Percentiles rank a stretch among this genome's conserved stretches.
phyloP scores from a whole-genome alignment of 2,329 filamentous ascomycete species.

The Neurospora sp. region DNA sequence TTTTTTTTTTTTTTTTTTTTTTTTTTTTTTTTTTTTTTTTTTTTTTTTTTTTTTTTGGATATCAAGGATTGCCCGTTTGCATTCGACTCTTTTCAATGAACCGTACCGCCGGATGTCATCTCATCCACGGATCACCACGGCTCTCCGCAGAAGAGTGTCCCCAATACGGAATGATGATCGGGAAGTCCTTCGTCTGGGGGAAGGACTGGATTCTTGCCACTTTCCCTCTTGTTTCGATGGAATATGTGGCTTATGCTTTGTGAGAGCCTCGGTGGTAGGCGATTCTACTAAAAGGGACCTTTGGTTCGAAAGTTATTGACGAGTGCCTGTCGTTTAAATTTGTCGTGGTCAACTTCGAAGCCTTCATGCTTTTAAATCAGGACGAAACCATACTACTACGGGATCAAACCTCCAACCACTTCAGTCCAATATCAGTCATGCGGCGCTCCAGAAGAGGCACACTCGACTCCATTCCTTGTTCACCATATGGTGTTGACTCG shows the following conservation, averaged over 20 bases:
- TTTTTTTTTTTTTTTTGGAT: not conserved
- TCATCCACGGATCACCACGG: not conserved
- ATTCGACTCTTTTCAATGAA: not conserved
- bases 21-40: no score
- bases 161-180: not conserved
- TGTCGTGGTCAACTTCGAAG: not conserved
- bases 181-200: not conserved
- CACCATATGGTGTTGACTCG: not conserved
- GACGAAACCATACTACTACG: not conserved
- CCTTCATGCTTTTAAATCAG: no score
- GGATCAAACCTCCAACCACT: not conserved
- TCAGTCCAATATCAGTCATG: not conserved
- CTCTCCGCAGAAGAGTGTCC: not conserved
- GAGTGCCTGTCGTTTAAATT: not conserved
- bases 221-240: not conserved
- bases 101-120: slow-evolving; percentile 2
- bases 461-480: slow-evolving; percentile 9
- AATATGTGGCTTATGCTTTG: not conserved
- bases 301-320: not conserved
- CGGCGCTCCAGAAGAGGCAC: slow-evolving; percentile 5
- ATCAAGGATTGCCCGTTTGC: slow-evolving; percentile 5
- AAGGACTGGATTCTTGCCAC: not conserved
- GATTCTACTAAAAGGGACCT: not conserved
- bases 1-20: no score
- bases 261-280: not conserved